Percentiles rank a stretch among this genome's conserved stretches.
phyloP scores from a whole-genome alignment of 768 basidiomycete species.

The Psilocybe azurescens region DNA sequence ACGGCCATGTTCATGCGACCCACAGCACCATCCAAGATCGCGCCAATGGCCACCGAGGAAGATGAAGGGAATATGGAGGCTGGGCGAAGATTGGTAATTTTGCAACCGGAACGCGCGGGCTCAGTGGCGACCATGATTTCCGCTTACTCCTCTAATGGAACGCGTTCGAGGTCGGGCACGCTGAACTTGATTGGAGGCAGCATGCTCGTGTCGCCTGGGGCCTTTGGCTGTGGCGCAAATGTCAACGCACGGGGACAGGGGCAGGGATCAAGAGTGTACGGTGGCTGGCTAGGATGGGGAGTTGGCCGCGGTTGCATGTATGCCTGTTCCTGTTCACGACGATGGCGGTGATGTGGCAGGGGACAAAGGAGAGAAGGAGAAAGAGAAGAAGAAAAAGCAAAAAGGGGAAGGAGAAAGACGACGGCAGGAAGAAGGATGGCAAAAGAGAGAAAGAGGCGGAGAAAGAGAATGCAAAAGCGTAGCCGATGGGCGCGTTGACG shows the following conservation, averaged over 20 bases:
- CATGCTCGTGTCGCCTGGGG: constrained; percentile 39
- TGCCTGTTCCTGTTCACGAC: too few species aligned
- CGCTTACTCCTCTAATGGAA: background rate
- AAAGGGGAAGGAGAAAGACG: constrained; percentile 21
- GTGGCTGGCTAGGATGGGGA: constrained; percentile 63
- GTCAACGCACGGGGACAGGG: background rate
- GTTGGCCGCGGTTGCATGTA: background rate
- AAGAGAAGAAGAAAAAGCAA: too few species aligned
- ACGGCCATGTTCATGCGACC: background rate
- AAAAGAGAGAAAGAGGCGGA: background rate
- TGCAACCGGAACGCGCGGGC: background rate
- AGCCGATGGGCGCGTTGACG: constrained; percentile 67
- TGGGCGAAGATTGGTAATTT: background rate
- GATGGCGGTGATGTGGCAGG: too few species aligned
- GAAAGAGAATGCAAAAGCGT: constrained; percentile 23
- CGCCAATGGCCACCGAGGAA: constrained; percentile 17
- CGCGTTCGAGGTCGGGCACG: constrained; percentile 39
- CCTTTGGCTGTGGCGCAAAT: background rate
- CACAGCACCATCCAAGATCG: background rate
- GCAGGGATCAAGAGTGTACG: constrained; percentile 67
- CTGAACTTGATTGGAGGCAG: constrained; percentile 19
- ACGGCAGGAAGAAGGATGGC: constrained; percentile 28
- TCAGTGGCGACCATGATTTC: background rate
- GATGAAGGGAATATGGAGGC: constrained; percentile 1
- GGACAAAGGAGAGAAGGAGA: background rate